Base-by-base conservation (phyloP, 2,329 filamentous ascomycete genomes). In the Penicillium sp. region DNA sequence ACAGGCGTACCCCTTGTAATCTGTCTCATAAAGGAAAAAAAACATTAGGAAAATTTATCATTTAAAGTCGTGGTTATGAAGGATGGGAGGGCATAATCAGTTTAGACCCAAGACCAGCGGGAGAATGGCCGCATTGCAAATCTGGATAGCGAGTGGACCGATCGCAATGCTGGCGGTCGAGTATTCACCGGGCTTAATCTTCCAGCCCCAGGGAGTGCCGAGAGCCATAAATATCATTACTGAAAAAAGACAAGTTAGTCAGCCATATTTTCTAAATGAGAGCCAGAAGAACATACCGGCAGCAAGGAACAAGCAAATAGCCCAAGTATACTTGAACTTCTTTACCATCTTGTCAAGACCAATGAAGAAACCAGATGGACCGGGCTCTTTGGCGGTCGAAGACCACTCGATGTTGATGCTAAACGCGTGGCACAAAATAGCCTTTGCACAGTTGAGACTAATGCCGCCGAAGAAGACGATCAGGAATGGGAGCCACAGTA, bases 381-480 rank as follows among this genome's bases (percentile, higher is more conserved):
- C 87, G 85, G 63, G 90, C 56, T 95, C 90, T 74, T 95, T 95
- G 36, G 85, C 82, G 0, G 90, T 95, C 1, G 89, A 85, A 45
- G 89, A 89, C 90, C 90, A 94, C 3, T 82, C 83, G 86, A 94
- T 92, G 72, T 94, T 81, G 66, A 92, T 84, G 74, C 89, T 84
- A 68, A 94, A 89, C 82, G 94, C 89, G 76, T 95, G 90, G 4
- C 85, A 81, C 41, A 94, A 73, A 30, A 95, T 77, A 1, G 55
- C 55, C 38, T 53, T 55, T 24, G 90, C 90, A 69, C 92, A 87
- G 27, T 84, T 89, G 44, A 95, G 82, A 73, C 95, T 89, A 31
- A 95, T 80, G 35, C 90, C 90, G 46, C 90, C 90, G 16, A 95
- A 79, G 79, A 94, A 95, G 69, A 94, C 86, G 55, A 86, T 86